A percentile compares a stretch with the other conserved stretches of the same genome.
Conservation (phyloP, 176 grass and related monocot species). For the Elymus sibiricus region DNA sequence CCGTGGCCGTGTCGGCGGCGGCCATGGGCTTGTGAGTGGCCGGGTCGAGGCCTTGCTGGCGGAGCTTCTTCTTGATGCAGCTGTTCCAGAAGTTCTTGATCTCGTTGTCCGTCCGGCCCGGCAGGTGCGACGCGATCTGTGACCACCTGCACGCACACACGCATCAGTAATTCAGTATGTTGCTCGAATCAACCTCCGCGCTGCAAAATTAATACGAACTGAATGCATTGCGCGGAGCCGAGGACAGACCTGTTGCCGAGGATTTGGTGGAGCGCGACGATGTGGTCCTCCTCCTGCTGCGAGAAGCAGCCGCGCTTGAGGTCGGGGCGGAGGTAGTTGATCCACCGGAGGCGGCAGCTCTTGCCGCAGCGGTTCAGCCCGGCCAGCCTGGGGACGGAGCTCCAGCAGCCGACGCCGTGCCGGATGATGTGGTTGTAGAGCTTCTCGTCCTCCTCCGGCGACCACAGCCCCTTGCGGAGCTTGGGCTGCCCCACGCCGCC, state of each 20-base stretch:
- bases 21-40: slow-evolving; percentile 65
- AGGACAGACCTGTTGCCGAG: slow-evolving; percentile 12
- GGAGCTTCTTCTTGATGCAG: too few species aligned
- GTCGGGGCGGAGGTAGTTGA: slow-evolving; percentile 17
- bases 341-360: slow-evolving; percentile 15
- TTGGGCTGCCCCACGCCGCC: slow-evolving; percentile 47
- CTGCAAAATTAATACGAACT: neutral
- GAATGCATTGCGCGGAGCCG: too few species aligned
- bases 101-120: slow-evolving; percentile 87
- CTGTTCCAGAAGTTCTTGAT: too few species aligned
- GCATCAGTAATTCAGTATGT: too few species aligned
- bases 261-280: neutral
- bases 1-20: neutral
- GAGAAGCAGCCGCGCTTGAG: neutral
- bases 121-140: slow-evolving; percentile 77
- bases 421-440: slow-evolving; percentile 93
- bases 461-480: slow-evolving; percentile 86
- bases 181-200: neutral
- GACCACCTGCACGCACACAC: slow-evolving; percentile 54
- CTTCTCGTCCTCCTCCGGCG: slow-evolving; percentile 89
- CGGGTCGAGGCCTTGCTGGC: slow-evolving; percentile 63
- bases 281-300: slow-evolving; percentile 5
- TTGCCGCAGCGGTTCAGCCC: slow-evolving; percentile 7
- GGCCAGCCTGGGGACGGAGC: slow-evolving; percentile 79
- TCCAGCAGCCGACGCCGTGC: slow-evolving; percentile 82